Conservation (phyloP, 2,329 filamentous ascomycete species). For the Aaosphaeria arxii region DNA sequence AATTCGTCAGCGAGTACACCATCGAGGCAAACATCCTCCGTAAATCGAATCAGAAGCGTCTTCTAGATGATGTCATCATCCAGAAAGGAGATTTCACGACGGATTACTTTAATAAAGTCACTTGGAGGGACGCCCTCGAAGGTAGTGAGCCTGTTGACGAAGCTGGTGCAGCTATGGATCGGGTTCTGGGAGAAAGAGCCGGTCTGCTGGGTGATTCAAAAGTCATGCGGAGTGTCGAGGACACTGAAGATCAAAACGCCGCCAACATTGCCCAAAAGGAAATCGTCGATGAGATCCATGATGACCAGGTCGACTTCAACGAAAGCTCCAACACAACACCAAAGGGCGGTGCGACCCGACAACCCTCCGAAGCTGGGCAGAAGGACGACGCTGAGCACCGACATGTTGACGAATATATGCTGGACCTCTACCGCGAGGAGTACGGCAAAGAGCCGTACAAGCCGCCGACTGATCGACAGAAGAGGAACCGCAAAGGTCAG, state of each 20-base stretch:
- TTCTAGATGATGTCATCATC: constrained; percentile 97
- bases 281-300: constrained; percentile 59
- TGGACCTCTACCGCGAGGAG: constrained; percentile 26
- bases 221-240: constrained; percentile 85
- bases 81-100: constrained; percentile 98
- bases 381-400: constrained; percentile 13
- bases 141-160: constrained; percentile 54
- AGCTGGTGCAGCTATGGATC: constrained; percentile 79
- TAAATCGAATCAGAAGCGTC: constrained; percentile 95
- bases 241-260: constrained; percentile 85
- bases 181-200: constrained; percentile 68
- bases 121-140: constrained; percentile 66
- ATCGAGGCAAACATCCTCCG: constrained; percentile 97
- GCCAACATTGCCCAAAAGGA: constrained; percentile 87
- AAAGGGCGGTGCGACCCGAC: constrained; percentile 19
- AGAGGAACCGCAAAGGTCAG: constrained; percentile 24
- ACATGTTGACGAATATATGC: constrained; percentile 38
- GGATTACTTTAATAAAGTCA: constrained; percentile 82
- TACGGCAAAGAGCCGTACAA: constrained; percentile 31
- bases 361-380: constrained; percentile 15
- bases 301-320: constrained; percentile 43
- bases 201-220: constrained; percentile 58
- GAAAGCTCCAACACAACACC: constrained; percentile 17
- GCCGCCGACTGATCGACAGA: constrained; percentile 31
- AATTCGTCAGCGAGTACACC: constrained; percentile 59